Base-by-base conservation (phyloP, 108 stramenopile species). In the Fragilaria crotonensis region DNA sequence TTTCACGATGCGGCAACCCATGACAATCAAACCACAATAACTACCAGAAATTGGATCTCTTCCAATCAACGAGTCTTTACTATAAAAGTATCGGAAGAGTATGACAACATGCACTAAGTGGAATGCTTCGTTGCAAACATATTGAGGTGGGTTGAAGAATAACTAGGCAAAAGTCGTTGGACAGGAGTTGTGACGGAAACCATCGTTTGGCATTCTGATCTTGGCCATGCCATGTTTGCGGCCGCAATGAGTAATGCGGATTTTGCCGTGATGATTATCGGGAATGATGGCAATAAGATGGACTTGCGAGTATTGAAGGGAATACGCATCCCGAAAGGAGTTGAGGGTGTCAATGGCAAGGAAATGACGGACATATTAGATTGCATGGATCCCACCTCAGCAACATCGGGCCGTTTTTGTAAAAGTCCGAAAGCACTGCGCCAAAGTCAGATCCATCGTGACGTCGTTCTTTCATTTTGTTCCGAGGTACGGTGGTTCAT, bases 71-170 rank as follows among this genome's bases (percentile, higher is more conserved):
- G n/a, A n/a, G n/a, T n/a, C n/a, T n/a, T n/a, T n/a, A n/a, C n/a
- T n/a, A n/a, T n/a, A n/a, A n/a, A n/a, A n/a, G n/a, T n/a, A n/a
- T n/a, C n/a, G n/a, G n/a, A n/a, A n/a, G n/a, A n/a, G n/a, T n/a
- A n/a, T n/a, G n/a, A 32, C 87, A 32, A 18, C 57, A 57, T 20
- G 83, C 80, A 41, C 83, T 48, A 52, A 77, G 49, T n/a, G 49
- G 36, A 33, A 67, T 51, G 26, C 65, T 71, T 82, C 81, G 82
- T 45, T 83, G 66, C 7, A 72, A 69, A 19, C 90, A 83, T 33
- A 91, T 52, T 48, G 79, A 81, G 0, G 90, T 91, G 0, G 84
- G 80, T 52, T 91, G 90, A 9, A 83, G 23, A 25, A 86, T 52
- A 20, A 91, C n/a, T n/a, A n/a, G 48, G 30, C 76, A 64, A 66